These are phyloP conservation scores for Volvox africanus DNA, from an alignment of 139 green algal genomes.

Conservation along the genomic window DNA sequence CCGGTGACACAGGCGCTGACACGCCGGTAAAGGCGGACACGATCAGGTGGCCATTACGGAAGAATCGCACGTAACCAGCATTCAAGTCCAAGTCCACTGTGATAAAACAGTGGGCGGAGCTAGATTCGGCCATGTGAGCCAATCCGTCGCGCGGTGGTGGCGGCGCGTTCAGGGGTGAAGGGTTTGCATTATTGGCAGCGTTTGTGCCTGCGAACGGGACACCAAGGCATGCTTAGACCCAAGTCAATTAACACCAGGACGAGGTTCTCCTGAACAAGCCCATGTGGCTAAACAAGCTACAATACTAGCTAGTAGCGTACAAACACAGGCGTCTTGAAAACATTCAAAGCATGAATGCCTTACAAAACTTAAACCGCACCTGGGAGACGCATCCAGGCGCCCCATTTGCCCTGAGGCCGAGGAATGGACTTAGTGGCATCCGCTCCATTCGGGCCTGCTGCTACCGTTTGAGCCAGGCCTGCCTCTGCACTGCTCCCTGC, in stretches of 20 bases:
- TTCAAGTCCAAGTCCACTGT: conserved; percentile 75
- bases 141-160: conserved; percentile 50
- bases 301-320: too few species aligned
- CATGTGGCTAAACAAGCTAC: too few species aligned
- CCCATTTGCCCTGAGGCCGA: conserved; percentile 55
- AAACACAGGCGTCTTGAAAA: too few species aligned
- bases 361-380: neutral
- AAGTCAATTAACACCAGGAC: too few species aligned
- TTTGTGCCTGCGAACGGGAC: conserved; percentile 28
- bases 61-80: conserved; percentile 70
- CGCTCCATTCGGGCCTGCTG: neutral
- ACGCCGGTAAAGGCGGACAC: conserved; percentile 68
- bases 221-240: too few species aligned
- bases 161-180: conserved; percentile 19
- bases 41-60: conserved; percentile 72
- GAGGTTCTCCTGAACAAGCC: too few species aligned
- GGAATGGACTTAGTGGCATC: conserved; percentile 7
- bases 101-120: conserved; percentile 70
- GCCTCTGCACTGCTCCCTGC: neutral
- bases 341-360: too few species aligned
- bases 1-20: conserved; percentile 59
- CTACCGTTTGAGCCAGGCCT: neutral
- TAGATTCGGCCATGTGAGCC: conserved; percentile 60
- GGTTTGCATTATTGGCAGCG: conserved; percentile 13
- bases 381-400: conserved; percentile 66